Base-by-base conservation (phyloP, 75 land plant genomes). In the Selaginella tamariscina region DNA sequence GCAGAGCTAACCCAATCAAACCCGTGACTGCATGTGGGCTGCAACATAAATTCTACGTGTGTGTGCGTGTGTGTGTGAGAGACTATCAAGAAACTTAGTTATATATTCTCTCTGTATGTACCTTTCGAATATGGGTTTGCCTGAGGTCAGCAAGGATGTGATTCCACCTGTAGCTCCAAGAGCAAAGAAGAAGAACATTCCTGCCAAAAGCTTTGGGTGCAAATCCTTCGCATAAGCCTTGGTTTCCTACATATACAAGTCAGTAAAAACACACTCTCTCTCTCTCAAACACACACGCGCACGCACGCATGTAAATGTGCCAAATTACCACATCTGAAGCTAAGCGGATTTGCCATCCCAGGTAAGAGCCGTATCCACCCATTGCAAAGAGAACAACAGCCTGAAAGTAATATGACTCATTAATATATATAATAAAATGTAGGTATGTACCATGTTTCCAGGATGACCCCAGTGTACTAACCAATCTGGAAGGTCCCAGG, bases 401-500 rank as follows among this genome's bases (percentile, higher is more conserved):
- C 95, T 89, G 70, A 63, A 60, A 15, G 32, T 65, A 2, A 21
- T 9, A 21, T 21, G 9, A 65, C 27, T 2, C 66, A 27, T 65
- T 21, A 22, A 70, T 29, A 33, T 30, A 24, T 13, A 32, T 8
- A 11, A 2, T 5, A 27, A 32, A 59, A 63, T 71, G 28, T 1
- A 31, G 66, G 32, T 22, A 11, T 24, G 23, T 74, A 88, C 94
- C 94, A 89, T 89, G 75, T 86, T 86, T 0, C 87, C 94, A 0
- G 94, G 94, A 71, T 89, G 94, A 31, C 94, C 94, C 94, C 94
- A 89, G 26, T 89, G 94, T 22, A 89, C 90, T 33, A 89, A 84
- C 94, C 90, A 89, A 27, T 80, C 86, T 49, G 94, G 94, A 30
- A 89, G 82, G 65, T 71, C 73, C 80, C 44, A 80, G 55, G 88